Percentiles rank a stretch among this genome's conserved stretches.
Evolutionary conservation across 192 early-diverging fungal species (phyloP).

Genomic region (Backusella australiensis): DNA sequence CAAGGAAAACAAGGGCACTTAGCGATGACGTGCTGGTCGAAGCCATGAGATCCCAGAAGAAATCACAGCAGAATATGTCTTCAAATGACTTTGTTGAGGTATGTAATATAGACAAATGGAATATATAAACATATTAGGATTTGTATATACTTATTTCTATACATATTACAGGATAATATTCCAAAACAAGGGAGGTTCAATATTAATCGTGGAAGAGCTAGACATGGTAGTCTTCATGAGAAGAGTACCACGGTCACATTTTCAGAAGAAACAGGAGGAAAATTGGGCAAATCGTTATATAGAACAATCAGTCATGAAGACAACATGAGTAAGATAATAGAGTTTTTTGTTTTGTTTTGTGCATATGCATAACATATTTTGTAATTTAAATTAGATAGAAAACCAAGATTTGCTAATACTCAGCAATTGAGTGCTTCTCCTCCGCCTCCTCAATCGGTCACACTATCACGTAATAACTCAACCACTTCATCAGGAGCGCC

Average conservation of each 20-base stretch:
- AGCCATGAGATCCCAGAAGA: neutral
- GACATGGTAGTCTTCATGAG: slow-evolving; percentile 15
- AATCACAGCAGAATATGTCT: neutral
- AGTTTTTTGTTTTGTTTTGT: too few species aligned
- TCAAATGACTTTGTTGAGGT: neutral
- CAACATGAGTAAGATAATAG: slow-evolving; percentile 1
- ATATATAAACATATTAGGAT: neutral
- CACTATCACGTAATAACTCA: slow-evolving; percentile 26
- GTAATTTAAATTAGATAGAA: slow-evolving; percentile 3
- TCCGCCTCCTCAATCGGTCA: neutral
- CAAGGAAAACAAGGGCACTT: slow-evolving; percentile 22
- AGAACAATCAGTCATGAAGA: slow-evolving; percentile 12
- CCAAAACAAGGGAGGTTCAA: neutral
- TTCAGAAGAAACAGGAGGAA: slow-evolving; percentile 2
- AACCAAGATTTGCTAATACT: slow-evolving; percentile 7
- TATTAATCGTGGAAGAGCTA: neutral
- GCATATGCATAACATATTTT: neutral
- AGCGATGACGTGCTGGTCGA: slow-evolving; percentile 12
- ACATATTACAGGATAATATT: neutral
- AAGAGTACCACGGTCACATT: slow-evolving; percentile 10
- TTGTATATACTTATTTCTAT: neutral
- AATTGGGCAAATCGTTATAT: neutral
- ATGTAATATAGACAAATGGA: neutral
- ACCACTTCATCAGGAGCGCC: neutral
- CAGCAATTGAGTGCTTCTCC: neutral